Evolutionary conservation across 495 filamentous ascomycete genomes (phyloP), one percentile per base, ranked within the genome.

Genomic region (Neurospora discreta): DNA sequence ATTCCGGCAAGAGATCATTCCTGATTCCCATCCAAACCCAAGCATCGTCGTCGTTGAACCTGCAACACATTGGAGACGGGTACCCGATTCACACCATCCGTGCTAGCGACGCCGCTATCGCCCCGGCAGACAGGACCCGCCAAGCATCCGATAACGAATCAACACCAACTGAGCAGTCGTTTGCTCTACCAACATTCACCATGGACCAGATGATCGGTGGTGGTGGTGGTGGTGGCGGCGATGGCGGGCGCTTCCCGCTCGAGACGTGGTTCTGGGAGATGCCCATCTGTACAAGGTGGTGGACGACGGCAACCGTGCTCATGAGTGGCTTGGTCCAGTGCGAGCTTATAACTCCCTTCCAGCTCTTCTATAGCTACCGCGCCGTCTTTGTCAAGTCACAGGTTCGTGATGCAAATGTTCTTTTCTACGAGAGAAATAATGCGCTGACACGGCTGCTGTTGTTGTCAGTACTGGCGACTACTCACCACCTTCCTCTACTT

Each of bases 221-320:
- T 26, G 44, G 44, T 11, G 52, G 26, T 23, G 46, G 46, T 26
- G 46, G 20, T 30, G 46, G 52, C 23, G 88, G 85, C 73, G 89
- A 85, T 72, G 86, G 82, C 82, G 90, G 83, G 79, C 90, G 91
- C 73, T 92, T 95, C 76, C 95, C 93, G 33, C 87, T 98, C 9
- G 94, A 97, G 81, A 91, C 94, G 78, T 98, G 95, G 95, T 97
- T 97, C 83, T 97, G 90, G 82, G 95, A 98, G 81, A 97, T 98
- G 91, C 95, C 96, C 2, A 89, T 94, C 30, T 95, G 94, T 77
- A 98, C 96, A 36, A 84, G 95, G 68, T 95, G 91, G 88, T 99
- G 95, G 95, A 99, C 96, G 16, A 94, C 92, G 6, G 94, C 94
- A 44, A 96, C 93, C 0, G 90, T 98, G 18, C 84, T 90, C 67